A percentile compares a stretch with the other conserved stretches of the same genome.
These are phyloP conservation scores for Pichia eremophila DNA, from an alignment of 805 yeast genomes.

Conservation along the genomic window DNA sequence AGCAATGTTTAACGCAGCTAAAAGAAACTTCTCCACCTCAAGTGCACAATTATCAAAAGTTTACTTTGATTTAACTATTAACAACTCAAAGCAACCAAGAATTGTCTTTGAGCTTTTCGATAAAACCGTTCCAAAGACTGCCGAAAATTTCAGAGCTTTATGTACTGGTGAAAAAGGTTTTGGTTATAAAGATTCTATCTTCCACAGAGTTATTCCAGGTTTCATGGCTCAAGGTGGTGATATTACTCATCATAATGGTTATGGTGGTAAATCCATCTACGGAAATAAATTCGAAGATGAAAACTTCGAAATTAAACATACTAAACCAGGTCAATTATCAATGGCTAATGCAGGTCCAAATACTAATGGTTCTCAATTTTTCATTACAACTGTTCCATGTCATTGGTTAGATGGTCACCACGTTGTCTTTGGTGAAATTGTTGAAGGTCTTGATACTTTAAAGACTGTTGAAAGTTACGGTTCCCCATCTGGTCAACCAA, in stretches of 20 bases:
- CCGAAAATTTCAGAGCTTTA: slow-evolving; percentile 92
- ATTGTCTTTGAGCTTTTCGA: slow-evolving; percentile 80
- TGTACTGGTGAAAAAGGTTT: slow-evolving; percentile 85
- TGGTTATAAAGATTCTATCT: slow-evolving; percentile 74
- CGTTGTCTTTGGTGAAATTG: slow-evolving; percentile 90
- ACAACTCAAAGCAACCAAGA: slow-evolving; percentile 42
- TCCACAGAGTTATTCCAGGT: slow-evolving; percentile 94
- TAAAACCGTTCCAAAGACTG: slow-evolving; percentile 90
- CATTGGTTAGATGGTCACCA: slow-evolving; percentile 92
- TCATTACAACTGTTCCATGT: slow-evolving; percentile 81
- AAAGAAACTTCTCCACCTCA: slow-evolving; percentile 44
- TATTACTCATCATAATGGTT: slow-evolving; percentile 75
- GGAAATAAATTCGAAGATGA: slow-evolving; percentile 74
- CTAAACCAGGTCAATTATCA: slow-evolving; percentile 71
- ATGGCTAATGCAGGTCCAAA: slow-evolving; percentile 99
- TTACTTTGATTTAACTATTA: slow-evolving; percentile 47
- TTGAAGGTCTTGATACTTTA: slow-evolving; percentile 77
- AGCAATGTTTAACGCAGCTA: slow-evolving; percentile 9
- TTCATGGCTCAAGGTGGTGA: slow-evolving; percentile 97
- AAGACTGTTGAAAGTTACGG: slow-evolving; percentile 70
- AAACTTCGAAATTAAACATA: slow-evolving; percentile 65
- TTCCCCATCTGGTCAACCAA: slow-evolving; percentile 38
- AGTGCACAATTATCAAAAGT: slow-evolving; percentile 40
- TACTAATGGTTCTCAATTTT: slow-evolving; percentile 97
- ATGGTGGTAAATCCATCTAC: slow-evolving; percentile 84